Evolutionary conservation across 140 eudicot species (phyloP).

Genomic region (Flaveria floridana): DNA sequence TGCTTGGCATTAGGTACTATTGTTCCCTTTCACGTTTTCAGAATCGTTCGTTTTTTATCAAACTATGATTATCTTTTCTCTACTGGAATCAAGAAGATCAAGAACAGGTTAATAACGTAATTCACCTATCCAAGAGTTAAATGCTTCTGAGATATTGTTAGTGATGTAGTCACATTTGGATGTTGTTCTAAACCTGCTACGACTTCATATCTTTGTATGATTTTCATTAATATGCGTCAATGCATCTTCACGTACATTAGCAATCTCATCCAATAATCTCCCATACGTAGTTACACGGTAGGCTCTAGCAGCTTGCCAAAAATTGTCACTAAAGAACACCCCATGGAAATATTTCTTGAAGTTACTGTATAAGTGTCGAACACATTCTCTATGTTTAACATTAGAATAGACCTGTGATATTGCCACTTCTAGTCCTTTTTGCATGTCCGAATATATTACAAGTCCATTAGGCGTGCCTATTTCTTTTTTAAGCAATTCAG

Average conservation of each 20-base stretch:
- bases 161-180: neutral
- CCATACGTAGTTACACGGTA: neutral
- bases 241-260: neutral
- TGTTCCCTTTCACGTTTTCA: neutral
- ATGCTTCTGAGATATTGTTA: neutral
- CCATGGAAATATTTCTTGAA: neutral
- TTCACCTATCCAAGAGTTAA: constrained; percentile 3
- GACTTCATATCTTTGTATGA: neutral
- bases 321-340: neutral
- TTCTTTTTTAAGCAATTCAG: neutral
- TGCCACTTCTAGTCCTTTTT: neutral
- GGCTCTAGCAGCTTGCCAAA: neutral
- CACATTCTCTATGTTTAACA: neutral
- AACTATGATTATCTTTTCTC: neutral
- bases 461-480: neutral
- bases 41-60: neutral
- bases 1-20: neutral
- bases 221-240: neutral
- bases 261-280: neutral
- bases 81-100: neutral
- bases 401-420: neutral
- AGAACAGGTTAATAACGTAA: neutral
- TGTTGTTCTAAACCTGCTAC: neutral
- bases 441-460: constrained; percentile 1
- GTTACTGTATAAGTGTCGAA: neutral